phyloP scores from a whole-genome alignment of 1,139 yeast genomes.

The Geotrichum europaeum region DNA sequence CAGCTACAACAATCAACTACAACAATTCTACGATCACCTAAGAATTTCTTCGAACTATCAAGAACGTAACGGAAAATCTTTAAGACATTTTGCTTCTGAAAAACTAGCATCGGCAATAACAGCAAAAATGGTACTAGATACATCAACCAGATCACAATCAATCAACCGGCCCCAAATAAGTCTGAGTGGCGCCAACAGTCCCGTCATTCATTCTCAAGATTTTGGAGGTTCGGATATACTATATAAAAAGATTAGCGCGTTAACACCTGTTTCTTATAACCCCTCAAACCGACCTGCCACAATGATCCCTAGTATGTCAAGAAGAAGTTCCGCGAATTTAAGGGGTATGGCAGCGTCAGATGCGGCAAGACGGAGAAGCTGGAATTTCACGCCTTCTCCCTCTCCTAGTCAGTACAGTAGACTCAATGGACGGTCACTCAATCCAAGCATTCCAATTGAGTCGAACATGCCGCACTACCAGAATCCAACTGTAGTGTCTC shows the following conservation, averaged over 20 bases:
- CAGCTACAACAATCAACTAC: background rate
- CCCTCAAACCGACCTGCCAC: background rate
- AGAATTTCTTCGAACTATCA: background rate
- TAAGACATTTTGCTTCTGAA: background rate
- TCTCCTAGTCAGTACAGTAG: background rate
- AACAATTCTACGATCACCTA: background rate
- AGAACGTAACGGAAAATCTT: background rate
- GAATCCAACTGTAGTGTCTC: constrained; percentile 11
- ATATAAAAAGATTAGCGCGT: background rate
- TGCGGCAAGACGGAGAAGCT: background rate
- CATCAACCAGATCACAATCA: background rate
- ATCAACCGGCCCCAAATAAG: background rate
- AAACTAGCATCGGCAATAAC: background rate
- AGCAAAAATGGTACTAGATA: background rate
- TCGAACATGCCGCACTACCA: constrained; percentile 11
- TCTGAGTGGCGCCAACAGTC: constrained; percentile 3
- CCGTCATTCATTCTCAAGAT: constrained; percentile 5
- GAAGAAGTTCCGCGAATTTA: background rate
- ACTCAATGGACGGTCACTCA: background rate
- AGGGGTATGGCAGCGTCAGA: background rate
- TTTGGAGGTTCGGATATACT: background rate
- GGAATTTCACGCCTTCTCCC: background rate
- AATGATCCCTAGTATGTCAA: background rate
- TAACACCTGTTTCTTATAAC: background rate
- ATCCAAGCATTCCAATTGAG: background rate